Percentiles rank a stretch among this genome's conserved stretches.
Evolutionary conservation across 305 asterid species (phyloP).

Genomic region (Fraxinus baroniana): DNA sequence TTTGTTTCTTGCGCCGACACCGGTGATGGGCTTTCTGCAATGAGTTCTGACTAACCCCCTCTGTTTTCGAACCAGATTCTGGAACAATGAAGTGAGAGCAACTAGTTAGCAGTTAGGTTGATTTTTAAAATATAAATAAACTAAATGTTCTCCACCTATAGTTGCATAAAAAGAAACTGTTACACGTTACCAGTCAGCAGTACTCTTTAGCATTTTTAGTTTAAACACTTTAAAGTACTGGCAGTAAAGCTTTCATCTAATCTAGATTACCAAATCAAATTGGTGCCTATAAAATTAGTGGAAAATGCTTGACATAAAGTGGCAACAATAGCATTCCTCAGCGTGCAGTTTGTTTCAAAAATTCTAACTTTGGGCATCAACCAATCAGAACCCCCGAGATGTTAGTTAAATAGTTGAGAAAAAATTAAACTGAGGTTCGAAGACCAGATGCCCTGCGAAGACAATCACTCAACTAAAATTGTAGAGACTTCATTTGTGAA

Average conservation of each 20-base stretch:
- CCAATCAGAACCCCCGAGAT: not conserved
- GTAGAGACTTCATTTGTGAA: not conserved
- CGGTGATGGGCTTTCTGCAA: slow-evolving; percentile 90
- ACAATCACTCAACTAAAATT: not conserved
- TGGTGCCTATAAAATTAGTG: not conserved
- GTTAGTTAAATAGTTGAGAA: not conserved
- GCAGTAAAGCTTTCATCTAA: not conserved
- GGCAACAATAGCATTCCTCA: not conserved
- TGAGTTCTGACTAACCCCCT: slow-evolving; percentile 69
- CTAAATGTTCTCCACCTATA: not conserved
- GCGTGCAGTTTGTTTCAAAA: not conserved
- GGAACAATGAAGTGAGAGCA: slow-evolving; percentile 22
- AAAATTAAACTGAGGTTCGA: not conserved
- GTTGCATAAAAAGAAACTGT: not conserved
- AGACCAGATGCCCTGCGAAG: not conserved
- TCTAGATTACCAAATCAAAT: not conserved
- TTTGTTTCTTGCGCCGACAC: slow-evolving; percentile 88
- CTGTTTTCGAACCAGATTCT: slow-evolving; percentile 53
- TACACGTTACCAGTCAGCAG: not conserved
- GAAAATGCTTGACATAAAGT: not conserved
- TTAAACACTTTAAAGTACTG: not conserved
- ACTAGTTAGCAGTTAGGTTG: not conserved
- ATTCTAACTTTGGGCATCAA: not conserved
- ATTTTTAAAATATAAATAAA: not conserved
- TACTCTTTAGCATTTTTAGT: not conserved